phyloP scores from a whole-genome alignment of 768 basidiomycete genomes.

The Termitomyces sp. region DNA sequence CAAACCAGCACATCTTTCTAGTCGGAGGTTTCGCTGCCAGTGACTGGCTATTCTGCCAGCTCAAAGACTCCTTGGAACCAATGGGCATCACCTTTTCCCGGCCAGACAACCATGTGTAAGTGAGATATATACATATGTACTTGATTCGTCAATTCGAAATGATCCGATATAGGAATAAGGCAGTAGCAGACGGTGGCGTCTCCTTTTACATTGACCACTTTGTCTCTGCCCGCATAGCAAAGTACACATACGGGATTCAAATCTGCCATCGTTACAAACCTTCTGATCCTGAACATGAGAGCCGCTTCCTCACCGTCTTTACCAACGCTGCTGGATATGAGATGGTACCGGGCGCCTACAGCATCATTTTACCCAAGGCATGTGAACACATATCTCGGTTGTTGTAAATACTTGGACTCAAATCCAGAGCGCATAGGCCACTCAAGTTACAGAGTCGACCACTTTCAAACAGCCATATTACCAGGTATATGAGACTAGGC shows the following conservation, averaged over 20 bases:
- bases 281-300: slow-evolving; percentile 12
- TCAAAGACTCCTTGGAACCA: slow-evolving; percentile 32
- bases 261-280: neutral
- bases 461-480: slow-evolving; percentile 18
- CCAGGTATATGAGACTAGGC: neutral
- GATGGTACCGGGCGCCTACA: slow-evolving; percentile 17
- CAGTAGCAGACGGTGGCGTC: slow-evolving; percentile 18
- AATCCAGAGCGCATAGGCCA: slow-evolving; percentile 24
- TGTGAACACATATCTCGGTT: neutral
- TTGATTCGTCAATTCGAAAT: neutral
- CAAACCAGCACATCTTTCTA: slow-evolving; percentile 36
- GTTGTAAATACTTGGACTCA: no score
- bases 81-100: slow-evolving; percentile 34
- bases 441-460: slow-evolving; percentile 27
- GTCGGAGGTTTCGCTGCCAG: slow-evolving; percentile 55
- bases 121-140: slow-evolving; percentile 10
- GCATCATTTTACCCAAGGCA: slow-evolving; percentile 26
- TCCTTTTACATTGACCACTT: slow-evolving; percentile 20
- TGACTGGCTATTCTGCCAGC: slow-evolving; percentile 42
- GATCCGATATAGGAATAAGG: slow-evolving; percentile 13
- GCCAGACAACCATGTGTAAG: slow-evolving; percentile 47
- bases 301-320: slow-evolving; percentile 1
- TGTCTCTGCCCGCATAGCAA: slow-evolving; percentile 17
- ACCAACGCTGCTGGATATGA: slow-evolving; percentile 1
- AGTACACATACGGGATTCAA: slow-evolving; percentile 12